Conservation (phyloP, 257 asterid species). For the Solanum dulcamara region DNA sequence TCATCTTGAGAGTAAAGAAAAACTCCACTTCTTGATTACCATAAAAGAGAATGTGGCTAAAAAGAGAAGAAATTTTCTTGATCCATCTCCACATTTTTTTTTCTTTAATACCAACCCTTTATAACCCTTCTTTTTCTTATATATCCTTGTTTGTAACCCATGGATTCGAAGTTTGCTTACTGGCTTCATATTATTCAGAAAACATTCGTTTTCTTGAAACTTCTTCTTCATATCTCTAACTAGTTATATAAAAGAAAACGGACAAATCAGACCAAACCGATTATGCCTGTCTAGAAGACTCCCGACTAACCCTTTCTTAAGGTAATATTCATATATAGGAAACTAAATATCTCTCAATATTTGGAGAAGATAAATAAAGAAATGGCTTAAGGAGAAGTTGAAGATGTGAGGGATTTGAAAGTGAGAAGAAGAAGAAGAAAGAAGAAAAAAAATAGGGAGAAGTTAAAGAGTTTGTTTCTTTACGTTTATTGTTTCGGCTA, state of each 20-base stretch:
- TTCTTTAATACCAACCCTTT: no score
- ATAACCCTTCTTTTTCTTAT: no score
- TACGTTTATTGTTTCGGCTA: neutral
- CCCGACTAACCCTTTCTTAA: neutral
- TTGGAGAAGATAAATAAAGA: neutral
- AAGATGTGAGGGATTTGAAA: neutral
- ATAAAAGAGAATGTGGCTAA: neutral
- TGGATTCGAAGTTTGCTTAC: neutral
- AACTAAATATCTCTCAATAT: neutral
- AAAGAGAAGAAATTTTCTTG: neutral
- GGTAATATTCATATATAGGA: neutral
- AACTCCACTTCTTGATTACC: neutral
- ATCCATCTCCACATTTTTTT: no score
- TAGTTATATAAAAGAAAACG: neutral
- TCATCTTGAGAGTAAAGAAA: neutral
- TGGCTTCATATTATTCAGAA: neutral
- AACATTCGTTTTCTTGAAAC: neutral
- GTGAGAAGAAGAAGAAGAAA: neutral
- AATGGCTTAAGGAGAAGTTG: neutral
- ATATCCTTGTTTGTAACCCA: no score
- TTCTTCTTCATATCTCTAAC: neutral
- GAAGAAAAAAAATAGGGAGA: neutral
- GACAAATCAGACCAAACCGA: neutral
- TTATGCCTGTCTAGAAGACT: neutral
- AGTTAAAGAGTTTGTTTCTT: neutral